Evolutionary conservation across 2,329 filamentous ascomycete species (phyloP).

Genomic region (Cladophialophora carrionii): DNA sequence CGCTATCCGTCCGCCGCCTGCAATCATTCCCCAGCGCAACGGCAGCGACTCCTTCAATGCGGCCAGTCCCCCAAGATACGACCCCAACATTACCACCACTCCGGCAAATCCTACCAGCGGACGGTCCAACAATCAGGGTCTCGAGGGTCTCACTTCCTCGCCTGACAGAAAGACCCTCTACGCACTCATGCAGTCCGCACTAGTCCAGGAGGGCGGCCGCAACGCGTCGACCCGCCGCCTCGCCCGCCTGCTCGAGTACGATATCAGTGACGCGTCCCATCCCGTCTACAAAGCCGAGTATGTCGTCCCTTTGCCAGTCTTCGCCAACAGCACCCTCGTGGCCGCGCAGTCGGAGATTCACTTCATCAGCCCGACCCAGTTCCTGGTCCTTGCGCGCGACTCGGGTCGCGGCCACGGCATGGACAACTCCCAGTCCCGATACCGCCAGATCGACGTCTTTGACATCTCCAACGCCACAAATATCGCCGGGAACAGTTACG

Average conservation of each 20-base stretch:
- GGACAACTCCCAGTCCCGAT: slow-evolving; percentile 57
- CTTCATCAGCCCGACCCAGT: slow-evolving; percentile 64
- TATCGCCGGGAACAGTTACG: slow-evolving; percentile 55
- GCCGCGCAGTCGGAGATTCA: slow-evolving; percentile 72
- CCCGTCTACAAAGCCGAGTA: slow-evolving; percentile 63
- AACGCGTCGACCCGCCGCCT: slow-evolving; percentile 60
- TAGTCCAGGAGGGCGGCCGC: slow-evolving; percentile 64
- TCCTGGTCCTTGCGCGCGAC: slow-evolving; percentile 69
- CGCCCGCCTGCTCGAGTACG: slow-evolving; percentile 67
- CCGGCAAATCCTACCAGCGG: slow-evolving; percentile 65
- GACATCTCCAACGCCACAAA: slow-evolving; percentile 66
- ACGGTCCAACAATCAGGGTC: slow-evolving; percentile 73
- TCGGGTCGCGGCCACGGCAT: slow-evolving; percentile 63
- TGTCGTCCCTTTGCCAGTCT: slow-evolving; percentile 67
- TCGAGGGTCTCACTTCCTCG: slow-evolving; percentile 69
- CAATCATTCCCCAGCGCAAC: slow-evolving; percentile 67
- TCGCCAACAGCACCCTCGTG: slow-evolving; percentile 57
- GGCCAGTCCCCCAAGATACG: slow-evolving; percentile 65
- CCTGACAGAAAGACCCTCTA: slow-evolving; percentile 66
- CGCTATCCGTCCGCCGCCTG: slow-evolving; percentile 67
- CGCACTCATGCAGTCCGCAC: slow-evolving; percentile 67
- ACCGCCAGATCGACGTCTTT: slow-evolving; percentile 71
- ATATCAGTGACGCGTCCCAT: slow-evolving; percentile 52
- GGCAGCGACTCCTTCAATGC: slow-evolving; percentile 65
- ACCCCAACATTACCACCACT: slow-evolving; percentile 52